Evolutionary conservation across 345 rosid genomes (phyloP).

Genomic region (Boechera stricta): DNA sequence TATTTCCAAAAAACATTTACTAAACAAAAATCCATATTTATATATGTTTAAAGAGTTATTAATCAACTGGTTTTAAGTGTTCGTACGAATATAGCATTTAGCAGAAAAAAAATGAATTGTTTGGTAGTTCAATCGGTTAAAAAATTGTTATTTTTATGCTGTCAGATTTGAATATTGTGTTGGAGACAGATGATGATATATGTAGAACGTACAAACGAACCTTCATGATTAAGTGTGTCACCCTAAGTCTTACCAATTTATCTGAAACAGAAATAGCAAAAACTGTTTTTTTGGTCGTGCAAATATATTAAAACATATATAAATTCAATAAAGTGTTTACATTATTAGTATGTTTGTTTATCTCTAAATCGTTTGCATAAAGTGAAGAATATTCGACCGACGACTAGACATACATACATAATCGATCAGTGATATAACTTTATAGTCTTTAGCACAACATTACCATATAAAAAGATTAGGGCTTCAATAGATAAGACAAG

Average conservation of each 20-base stretch:
- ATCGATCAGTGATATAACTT: background rate
- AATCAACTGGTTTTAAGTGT: background rate
- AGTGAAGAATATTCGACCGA: slow-evolving; percentile 38
- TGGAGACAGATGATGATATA: background rate
- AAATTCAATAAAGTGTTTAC: background rate
- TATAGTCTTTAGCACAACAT: background rate
- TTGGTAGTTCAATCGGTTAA: no score
- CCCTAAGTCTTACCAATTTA: background rate
- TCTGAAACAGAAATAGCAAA: background rate
- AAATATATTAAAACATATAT: background rate
- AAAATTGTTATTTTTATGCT: background rate
- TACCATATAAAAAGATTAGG: background rate
- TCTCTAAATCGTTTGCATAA: slow-evolving; percentile 15
- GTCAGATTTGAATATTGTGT: background rate
- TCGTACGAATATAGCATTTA: background rate
- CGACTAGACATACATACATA: background rate
- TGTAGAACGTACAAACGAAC: slow-evolving; percentile 6
- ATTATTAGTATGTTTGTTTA: background rate
- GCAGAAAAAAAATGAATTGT: background rate
- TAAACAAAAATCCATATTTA: background rate
- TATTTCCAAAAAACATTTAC: background rate
- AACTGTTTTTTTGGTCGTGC: background rate
- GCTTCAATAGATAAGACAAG: background rate
- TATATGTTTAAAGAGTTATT: background rate
- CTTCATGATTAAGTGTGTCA: background rate